These are phyloP conservation scores for Clavispora fructus DNA, from an alignment of 805 yeast genomes.

Conservation along the genomic window DNA sequence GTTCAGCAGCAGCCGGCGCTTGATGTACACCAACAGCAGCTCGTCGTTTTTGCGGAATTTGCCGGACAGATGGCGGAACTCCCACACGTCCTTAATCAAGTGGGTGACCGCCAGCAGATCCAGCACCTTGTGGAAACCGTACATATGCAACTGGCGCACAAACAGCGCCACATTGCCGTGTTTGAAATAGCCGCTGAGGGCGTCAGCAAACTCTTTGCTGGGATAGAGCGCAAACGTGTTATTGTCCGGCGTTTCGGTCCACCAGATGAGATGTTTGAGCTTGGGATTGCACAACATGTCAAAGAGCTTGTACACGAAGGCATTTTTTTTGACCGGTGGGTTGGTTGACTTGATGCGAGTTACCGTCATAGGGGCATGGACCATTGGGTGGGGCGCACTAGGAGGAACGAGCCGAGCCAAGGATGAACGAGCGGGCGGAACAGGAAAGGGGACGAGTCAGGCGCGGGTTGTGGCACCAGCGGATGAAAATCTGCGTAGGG, in stretches of 20 bases:
- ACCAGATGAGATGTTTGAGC: conserved; percentile 36
- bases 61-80: conserved; percentile 50
- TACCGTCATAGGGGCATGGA: not conserved
- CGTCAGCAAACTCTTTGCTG: conserved; percentile 55
- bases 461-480: no score
- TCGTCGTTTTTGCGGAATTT: conserved; percentile 47
- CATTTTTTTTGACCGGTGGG: conserved; percentile 43
- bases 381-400: not conserved
- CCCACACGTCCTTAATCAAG: conserved; percentile 41
- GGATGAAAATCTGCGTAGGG: no score
- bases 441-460: not conserved
- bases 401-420: not conserved
- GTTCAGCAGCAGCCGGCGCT: conserved; percentile 43
- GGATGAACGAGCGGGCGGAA: not conserved
- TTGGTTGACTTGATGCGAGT: conserved; percentile 15
- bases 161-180: conserved; percentile 92
- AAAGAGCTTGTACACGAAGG: conserved; percentile 50
- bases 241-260: conserved; percentile 39
- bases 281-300: conserved; percentile 34
- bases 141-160: conserved; percentile 93
- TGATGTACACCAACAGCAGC: conserved; percentile 39
- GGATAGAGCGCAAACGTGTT: conserved; percentile 63
- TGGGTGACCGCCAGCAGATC: conserved; percentile 21
- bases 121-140: conserved; percentile 84
- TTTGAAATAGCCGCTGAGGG: conserved; percentile 73